Conservation (phyloP, 108 stramenopile species). For the Skeletonema costatum region DNA sequence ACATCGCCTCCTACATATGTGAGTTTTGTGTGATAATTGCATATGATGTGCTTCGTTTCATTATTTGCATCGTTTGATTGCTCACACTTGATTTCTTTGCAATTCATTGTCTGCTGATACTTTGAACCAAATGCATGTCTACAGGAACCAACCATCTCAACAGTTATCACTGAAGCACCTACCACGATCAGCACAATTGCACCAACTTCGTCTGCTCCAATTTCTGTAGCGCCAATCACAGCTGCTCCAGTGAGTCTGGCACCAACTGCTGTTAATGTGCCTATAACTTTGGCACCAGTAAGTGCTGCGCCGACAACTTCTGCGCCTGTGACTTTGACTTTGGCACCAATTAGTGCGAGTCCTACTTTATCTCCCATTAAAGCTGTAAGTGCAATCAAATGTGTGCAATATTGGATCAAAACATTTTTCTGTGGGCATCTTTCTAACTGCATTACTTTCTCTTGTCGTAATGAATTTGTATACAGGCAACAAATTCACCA, state of each 20-base stretch:
- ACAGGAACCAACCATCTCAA: not conserved
- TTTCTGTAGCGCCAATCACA: not conserved
- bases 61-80: not conserved
- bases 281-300: not conserved
- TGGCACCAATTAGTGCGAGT: no score
- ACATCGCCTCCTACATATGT: no score
- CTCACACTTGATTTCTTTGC: not conserved
- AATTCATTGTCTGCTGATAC: not conserved
- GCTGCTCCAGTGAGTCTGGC: not conserved
- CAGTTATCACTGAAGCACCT: not conserved
- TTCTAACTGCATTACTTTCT: not conserved
- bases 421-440: not conserved
- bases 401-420: no score
- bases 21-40: not conserved
- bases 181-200: not conserved
- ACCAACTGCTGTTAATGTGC: not conserved
- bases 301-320: not conserved
- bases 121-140: not conserved
- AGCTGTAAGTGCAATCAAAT: not conserved
- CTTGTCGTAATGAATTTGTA: not conserved
- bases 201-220: not conserved
- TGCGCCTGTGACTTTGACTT: no score
- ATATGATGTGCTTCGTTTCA: no score
- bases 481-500: not conserved
- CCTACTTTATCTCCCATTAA: not conserved